A percentile compares a stretch with the other conserved stretches of the same genome.
phyloP scores from a whole-genome alignment of 1,284 basidiomycete genomes.

The Trametes polyzona region DNA sequence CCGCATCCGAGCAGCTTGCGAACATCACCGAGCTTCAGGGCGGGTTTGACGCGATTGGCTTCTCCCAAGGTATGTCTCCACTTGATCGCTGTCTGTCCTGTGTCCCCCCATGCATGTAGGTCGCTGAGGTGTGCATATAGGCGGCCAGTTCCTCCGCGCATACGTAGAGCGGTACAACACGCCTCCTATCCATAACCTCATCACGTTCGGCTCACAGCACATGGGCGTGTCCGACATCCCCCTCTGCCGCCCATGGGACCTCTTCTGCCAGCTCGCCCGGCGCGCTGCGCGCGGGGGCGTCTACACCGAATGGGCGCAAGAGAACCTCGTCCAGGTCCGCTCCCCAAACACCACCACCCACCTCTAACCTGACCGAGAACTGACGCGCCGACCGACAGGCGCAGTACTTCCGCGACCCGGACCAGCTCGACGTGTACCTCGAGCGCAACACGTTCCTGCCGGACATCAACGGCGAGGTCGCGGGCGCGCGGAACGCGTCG shows the following conservation, averaged over 20 bases:
- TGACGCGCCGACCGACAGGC: conserved; percentile 53
- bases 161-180: conserved; percentile 86
- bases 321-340: conserved; percentile 76
- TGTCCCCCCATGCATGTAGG: background rate
- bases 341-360: background rate
- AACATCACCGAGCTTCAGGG: conserved; percentile 67
- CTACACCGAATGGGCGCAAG: conserved; percentile 84
- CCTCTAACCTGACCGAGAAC: background rate
- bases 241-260: conserved; percentile 66
- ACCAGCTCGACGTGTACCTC: conserved; percentile 74
- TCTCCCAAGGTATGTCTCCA: conserved; percentile 75
- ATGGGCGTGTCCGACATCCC: conserved; percentile 89
- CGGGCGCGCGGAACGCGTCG: conserved; percentile 54
- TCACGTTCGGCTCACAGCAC: conserved; percentile 88
- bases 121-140: conserved; percentile 25
- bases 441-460: conserved; percentile 71
- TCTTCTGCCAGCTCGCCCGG: conserved; percentile 79
- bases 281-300: conserved; percentile 75
- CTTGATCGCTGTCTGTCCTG: conserved; percentile 17
- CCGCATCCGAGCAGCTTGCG: conserved; percentile 71
- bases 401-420: conserved; percentile 92
- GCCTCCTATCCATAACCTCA: conserved; percentile 81
- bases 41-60: conserved; percentile 92
- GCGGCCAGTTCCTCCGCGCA: conserved; percentile 90
- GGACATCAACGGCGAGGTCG: conserved; percentile 76